Percentiles rank a stretch among this genome's conserved stretches.
Conservation (phyloP, 1,284 basidiomycete species). For the Papiliotrema fonsecae region DNA sequence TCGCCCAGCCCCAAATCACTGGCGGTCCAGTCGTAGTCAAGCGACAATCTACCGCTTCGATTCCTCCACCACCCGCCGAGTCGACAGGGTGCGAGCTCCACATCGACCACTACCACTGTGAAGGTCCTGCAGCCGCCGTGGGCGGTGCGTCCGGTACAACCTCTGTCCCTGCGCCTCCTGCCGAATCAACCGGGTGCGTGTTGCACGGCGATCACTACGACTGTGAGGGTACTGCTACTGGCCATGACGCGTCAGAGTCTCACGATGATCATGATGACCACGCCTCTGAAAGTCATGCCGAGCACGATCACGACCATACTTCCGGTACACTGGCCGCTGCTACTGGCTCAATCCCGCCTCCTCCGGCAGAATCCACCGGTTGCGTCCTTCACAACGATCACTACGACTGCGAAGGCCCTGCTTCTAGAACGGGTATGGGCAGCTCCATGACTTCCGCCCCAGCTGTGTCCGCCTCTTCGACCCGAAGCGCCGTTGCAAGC, state of each 20-base stretch:
- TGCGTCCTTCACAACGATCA: conserved; percentile 19
- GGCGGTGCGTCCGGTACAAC: background rate
- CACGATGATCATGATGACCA: too few species aligned
- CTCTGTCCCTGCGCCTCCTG: conserved; percentile 17
- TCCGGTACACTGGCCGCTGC: background rate
- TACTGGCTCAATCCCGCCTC: conserved; percentile 5
- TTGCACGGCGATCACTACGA: conserved; percentile 22
- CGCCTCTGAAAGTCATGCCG: too few species aligned
- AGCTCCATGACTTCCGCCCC: too few species aligned
- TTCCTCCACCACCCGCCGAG: conserved; percentile 21
- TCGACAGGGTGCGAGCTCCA: conserved; percentile 19
- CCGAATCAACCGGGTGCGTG: conserved; percentile 20
- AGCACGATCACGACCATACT: background rate
- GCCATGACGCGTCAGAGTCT: background rate
- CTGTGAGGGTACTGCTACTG: conserved; percentile 14
- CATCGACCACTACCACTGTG: background rate
- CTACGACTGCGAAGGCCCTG: conserved; percentile 21
- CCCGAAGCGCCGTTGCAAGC: too few species aligned
- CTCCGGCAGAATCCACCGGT: conserved; percentile 21
- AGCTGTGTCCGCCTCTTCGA: too few species aligned
- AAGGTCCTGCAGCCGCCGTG: background rate
- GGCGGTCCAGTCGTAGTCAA: too few species aligned
- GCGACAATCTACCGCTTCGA: too few species aligned
- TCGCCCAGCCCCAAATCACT: too few species aligned
- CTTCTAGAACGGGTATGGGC: too few species aligned